Evolutionary conservation across 2,329 filamentous ascomycete genomes (phyloP).

Genomic region (Xylariaceae sp.): DNA sequence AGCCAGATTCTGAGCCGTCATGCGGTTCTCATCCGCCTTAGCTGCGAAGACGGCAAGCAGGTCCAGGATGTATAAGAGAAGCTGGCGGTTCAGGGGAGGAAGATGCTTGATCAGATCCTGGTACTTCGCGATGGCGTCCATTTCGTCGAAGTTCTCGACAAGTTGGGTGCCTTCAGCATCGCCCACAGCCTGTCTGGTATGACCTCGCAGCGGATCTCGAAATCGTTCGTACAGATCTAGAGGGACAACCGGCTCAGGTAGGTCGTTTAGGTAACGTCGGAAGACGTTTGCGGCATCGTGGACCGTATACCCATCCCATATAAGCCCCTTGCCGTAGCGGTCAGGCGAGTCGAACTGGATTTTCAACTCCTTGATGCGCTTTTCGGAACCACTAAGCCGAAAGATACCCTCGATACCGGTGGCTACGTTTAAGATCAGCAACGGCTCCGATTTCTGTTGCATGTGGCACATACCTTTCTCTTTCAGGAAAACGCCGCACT

Average conservation of each 20-base stretch:
- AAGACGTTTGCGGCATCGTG: slow-evolving; percentile 97
- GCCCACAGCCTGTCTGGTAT: slow-evolving; percentile 65
- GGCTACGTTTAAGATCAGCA: slow-evolving; percentile 45
- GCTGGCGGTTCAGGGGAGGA: slow-evolving; percentile 84
- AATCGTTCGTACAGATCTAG: slow-evolving; percentile 89
- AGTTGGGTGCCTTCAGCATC: slow-evolving; percentile 63
- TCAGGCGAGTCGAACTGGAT: slow-evolving; percentile 88
- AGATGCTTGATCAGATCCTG: slow-evolving; percentile 88
- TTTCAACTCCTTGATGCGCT: slow-evolving; percentile 95
- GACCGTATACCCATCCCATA: slow-evolving; percentile 96
- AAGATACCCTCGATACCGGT: slow-evolving; percentile 96
- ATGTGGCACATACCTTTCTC: slow-evolving; percentile 70
- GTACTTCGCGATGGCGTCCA: slow-evolving; percentile 71
- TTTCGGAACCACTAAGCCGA: slow-evolving; percentile 89
- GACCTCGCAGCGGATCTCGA: slow-evolving; percentile 67
- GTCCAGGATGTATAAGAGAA: slow-evolving; percentile 92
- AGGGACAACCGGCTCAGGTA: slow-evolving; percentile 94
- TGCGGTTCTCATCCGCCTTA: slow-evolving; percentile 93
- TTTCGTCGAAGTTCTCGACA: slow-evolving; percentile 65
- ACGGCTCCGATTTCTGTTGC: slow-evolving; percentile 1
- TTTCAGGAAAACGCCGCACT: slow-evolving; percentile 94
- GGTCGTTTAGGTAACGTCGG: slow-evolving; percentile 87
- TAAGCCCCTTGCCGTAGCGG: slow-evolving; percentile 89
- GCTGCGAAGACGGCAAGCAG: slow-evolving; percentile 93
- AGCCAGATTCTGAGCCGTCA: slow-evolving; percentile 89